Evolutionary conservation across 805 yeast species (phyloP).

Genomic region (Barnettozyma botsteinii): DNA sequence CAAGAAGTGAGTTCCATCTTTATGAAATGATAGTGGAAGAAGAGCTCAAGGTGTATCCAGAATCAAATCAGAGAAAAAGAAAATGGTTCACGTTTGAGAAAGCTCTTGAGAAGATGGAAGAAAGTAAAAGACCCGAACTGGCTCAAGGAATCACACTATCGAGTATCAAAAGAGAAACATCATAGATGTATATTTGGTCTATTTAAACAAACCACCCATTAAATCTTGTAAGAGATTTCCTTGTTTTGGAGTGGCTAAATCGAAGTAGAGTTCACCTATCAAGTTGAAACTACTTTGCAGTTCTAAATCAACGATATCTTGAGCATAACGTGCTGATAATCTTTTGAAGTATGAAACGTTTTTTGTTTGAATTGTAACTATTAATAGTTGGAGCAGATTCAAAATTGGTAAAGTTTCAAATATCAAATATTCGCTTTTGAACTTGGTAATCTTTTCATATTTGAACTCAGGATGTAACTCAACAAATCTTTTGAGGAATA

Average conservation of each 20-base stretch:
- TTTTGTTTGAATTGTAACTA: slow-evolving; percentile 50
- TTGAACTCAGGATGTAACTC: slow-evolving; percentile 19
- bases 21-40: slow-evolving; percentile 65
- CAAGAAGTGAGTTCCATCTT: slow-evolving; percentile 83
- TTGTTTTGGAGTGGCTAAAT: slow-evolving; percentile 46
- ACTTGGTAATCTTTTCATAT: slow-evolving; percentile 25
- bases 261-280: slow-evolving; percentile 60
- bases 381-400: slow-evolving; percentile 65
- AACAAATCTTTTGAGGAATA: slow-evolving; percentile 32
- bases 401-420: slow-evolving; percentile 42
- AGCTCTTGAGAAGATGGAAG: slow-evolving; percentile 53
- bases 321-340: slow-evolving; percentile 46
- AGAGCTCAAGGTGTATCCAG: slow-evolving; percentile 72
- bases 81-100: slow-evolving; percentile 70
- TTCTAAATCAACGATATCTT: slow-evolving; percentile 29
- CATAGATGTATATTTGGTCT: background rate
- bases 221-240: slow-evolving; percentile 59
- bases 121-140: slow-evolving; percentile 62
- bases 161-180: slow-evolving; percentile 32
- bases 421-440: slow-evolving; percentile 30
- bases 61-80: slow-evolving; percentile 52
- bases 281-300: slow-evolving; percentile 42
- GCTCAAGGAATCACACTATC: slow-evolving; percentile 57
- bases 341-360: slow-evolving; percentile 48
- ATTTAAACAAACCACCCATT: slow-evolving; percentile 60